Evolutionary conservation across 192 early-diverging fungal genomes (phyloP), one percentile per base, ranked within the genome.

Genomic region (Dissophora ornata): DNA sequence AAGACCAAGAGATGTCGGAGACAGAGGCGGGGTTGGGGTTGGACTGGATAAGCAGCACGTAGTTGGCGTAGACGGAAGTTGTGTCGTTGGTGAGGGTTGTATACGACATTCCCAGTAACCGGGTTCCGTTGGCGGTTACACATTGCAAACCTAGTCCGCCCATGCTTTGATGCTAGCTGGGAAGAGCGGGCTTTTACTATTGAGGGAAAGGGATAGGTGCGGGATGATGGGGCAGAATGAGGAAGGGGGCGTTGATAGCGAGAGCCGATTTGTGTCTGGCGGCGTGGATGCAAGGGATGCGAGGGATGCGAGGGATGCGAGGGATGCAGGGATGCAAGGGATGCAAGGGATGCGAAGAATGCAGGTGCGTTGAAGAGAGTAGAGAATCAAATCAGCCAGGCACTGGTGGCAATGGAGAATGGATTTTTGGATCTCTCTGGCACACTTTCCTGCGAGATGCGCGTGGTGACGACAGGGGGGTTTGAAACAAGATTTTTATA

Each of bases 71-170:
- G 16, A 3, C 6, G 18, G 8, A 2, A 3, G 6, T 34, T 6
- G 30, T 5, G 26, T 69, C 57, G 41, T 0, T 16, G n/a, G 22
- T 24, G 22, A 34, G n/a, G 49, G 10, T 44, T 28, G 38, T 46
- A 11, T 69, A 61, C 10, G 67, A 54, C 49, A 69, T 54, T 7
- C 67, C 67, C 5, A 69, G 18, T 9, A 69, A 13, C 13, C 67
- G 34, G 4, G 57, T 55, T 12, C 57, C 67, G 19, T 61, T 69
- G 6, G 25, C 12, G 2, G 48, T 49, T 22, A 69, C 19, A 28
- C 67, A 69, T 21, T 46, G 29, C 16, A 48, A 29, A 10, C 2
- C 10, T 4, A 60, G 42, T 11, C 2, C 7, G 19, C 57, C 57
- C 57, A 60, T 60, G 30, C 24, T 44, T 6, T 5, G 36, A 38